Evolutionary conservation across 1,284 basidiomycete genomes (phyloP).

Genomic region (Cryptococcus deneoformans): DNA sequence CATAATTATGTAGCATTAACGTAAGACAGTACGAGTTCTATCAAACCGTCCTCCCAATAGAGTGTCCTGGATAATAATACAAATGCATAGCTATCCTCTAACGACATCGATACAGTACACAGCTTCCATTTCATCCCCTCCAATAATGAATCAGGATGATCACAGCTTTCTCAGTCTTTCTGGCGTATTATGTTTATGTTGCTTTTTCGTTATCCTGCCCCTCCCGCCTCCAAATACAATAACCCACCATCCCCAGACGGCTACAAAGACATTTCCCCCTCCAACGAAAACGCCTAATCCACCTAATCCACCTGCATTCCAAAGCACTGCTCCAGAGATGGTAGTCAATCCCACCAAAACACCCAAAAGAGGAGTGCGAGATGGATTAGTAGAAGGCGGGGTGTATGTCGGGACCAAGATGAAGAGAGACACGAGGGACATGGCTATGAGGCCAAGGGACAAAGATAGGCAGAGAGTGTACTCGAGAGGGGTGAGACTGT

Average conservation of each 20-base stretch:
- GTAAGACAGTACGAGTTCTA: no score
- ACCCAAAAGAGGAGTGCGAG: constrained; percentile 30
- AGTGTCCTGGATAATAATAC: no score
- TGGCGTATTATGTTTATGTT: constrained; percentile 20
- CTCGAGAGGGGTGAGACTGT: constrained; percentile 43
- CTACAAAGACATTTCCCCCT: constrained; percentile 36
- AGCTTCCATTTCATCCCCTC: not conserved
- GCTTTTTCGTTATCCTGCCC: constrained; percentile 19
- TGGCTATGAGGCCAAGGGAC: constrained; percentile 35
- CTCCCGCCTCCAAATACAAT: constrained; percentile 40
- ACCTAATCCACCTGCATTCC: constrained; percentile 36
- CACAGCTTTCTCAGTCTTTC: constrained; percentile 23
- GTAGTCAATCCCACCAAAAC: constrained; percentile 35
- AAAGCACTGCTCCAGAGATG: constrained; percentile 27
- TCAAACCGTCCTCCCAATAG: no score
- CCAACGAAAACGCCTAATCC: constrained; percentile 35
- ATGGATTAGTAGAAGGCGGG: constrained; percentile 22
- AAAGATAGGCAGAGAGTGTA: constrained; percentile 34
- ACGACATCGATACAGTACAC: not conserved
- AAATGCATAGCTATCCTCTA: not conserved
- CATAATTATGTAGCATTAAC: no score
- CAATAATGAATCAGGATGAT: not conserved
- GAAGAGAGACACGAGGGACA: constrained; percentile 37
- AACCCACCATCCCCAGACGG: constrained; percentile 48
- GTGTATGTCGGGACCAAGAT: constrained; percentile 35